Conservation (phyloP, 805 yeast species). For the Cyberlindnera samutprakarnensis region DNA sequence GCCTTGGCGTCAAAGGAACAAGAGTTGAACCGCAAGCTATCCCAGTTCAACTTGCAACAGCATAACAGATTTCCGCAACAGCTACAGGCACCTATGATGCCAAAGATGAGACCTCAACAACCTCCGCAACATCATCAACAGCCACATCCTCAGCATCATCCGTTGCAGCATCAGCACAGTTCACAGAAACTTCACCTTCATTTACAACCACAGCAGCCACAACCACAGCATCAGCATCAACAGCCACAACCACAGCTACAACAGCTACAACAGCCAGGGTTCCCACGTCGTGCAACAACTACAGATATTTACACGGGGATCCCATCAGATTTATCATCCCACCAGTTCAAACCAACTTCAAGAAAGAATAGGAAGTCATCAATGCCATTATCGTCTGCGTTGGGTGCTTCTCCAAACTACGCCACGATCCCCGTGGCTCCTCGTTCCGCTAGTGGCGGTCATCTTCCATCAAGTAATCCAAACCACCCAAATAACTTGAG, state of each 20-base stretch:
- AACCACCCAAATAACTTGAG: too few species aligned
- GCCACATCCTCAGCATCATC: slow-evolving; percentile 1
- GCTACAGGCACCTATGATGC: slow-evolving; percentile 3
- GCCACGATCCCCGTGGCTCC: too few species aligned
- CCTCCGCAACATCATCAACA: slow-evolving; percentile 7
- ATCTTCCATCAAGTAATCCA: too few species aligned
- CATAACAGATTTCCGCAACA: slow-evolving; percentile 11
- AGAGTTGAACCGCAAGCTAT: slow-evolving; percentile 20
- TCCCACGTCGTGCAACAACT: slow-evolving; percentile 20
- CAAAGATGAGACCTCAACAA: slow-evolving; percentile 2
- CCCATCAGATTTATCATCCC: slow-evolving; percentile 7
- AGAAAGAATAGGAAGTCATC: slow-evolving; percentile 39
- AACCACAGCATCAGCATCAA: slow-evolving; percentile 3
- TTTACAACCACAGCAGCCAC: slow-evolving; percentile 1
- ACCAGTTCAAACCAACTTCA: slow-evolving; percentile 29
- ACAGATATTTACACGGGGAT: slow-evolving; percentile 15
- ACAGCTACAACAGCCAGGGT: slow-evolving; percentile 18
- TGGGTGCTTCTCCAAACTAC: too few species aligned
- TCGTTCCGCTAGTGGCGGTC: too few species aligned
- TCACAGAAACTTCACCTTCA: slow-evolving; percentile 3
- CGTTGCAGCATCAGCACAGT: slow-evolving; percentile 10
- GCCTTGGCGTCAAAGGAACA: slow-evolving; percentile 17
- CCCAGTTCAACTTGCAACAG: slow-evolving; percentile 6
- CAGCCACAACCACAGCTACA: slow-evolving; percentile 8
- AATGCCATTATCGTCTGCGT: slow-evolving; percentile 19